Conservation (phyloP, 2,329 filamentous ascomycete species). For the Cladobotryum protrusum region DNA sequence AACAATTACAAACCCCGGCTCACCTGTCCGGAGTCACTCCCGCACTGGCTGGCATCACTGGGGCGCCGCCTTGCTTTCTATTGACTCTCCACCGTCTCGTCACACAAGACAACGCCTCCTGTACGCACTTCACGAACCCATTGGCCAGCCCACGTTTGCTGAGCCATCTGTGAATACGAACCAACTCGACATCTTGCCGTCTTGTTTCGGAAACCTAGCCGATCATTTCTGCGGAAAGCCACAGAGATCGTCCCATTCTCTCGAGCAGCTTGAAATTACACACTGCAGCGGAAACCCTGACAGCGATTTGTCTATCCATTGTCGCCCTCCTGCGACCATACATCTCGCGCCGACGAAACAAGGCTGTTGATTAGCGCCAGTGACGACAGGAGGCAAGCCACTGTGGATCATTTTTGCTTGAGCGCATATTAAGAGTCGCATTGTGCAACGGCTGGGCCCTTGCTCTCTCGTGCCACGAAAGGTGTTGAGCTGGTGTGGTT, state of each 20-base stretch:
- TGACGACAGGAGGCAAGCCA: constrained; percentile 2
- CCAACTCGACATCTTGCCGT: constrained; percentile 21
- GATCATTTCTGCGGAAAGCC: constrained; percentile 20
- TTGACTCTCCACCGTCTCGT: constrained; percentile 22
- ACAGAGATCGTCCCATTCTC: constrained; percentile 17
- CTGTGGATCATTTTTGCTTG: constrained; percentile 9
- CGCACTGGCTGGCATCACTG: constrained; percentile 17
- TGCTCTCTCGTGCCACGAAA: constrained; percentile 25
- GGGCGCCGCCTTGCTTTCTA: constrained; percentile 15
- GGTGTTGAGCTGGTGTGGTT: constrained; percentile 28
- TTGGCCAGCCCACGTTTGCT: constrained; percentile 18
- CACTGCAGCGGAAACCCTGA: no score
- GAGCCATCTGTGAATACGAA: constrained; percentile 25
- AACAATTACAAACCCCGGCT: constrained; percentile 7
- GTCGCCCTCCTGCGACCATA: no score
- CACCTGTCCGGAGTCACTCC: constrained; percentile 12
- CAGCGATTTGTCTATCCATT: no score
- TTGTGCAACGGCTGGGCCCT: constrained; percentile 20
- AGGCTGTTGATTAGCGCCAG: background rate
- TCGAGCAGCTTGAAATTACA: background rate
- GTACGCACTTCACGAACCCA: constrained; percentile 16
- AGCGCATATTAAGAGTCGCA: constrained; percentile 27
- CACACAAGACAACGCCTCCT: constrained; percentile 18
- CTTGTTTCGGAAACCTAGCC: constrained; percentile 18
- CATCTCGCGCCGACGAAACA: background rate